These are phyloP conservation scores for Scleromitrula shiraiana DNA, from an alignment of 2,329 filamentous ascomycete genomes.

Conservation along the genomic window DNA sequence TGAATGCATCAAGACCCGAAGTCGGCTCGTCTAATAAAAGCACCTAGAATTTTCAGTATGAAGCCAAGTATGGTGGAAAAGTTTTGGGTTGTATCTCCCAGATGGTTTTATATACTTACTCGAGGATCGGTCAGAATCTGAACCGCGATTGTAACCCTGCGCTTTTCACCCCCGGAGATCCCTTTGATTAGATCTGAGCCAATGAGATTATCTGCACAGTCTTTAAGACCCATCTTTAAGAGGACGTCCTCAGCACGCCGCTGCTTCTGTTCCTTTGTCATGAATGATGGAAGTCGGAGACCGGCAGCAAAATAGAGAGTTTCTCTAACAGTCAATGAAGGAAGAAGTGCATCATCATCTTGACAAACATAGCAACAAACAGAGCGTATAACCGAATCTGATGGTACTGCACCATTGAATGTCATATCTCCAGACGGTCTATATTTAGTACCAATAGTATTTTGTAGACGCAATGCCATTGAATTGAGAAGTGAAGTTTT, in stretches of 20 bases:
- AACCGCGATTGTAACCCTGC: constrained; percentile 68
- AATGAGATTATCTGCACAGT: constrained; percentile 68
- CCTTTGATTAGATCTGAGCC: constrained; percentile 67
- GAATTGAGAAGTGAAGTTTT: constrained; percentile 69
- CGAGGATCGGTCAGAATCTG: constrained; percentile 70
- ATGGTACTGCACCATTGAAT: constrained; percentile 63
- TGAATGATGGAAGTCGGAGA: constrained; percentile 60
- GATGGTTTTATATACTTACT: constrained; percentile 65
- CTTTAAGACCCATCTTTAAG: constrained; percentile 67
- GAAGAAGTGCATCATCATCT: constrained; percentile 67
- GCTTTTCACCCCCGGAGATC: constrained; percentile 72
- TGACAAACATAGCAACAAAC: constrained; percentile 72
- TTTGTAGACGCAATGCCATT: constrained; percentile 60
- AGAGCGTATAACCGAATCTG: constrained; percentile 59
- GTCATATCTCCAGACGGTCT: constrained; percentile 52
- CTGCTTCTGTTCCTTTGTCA: constrained; percentile 60
- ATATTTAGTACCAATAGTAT: constrained; percentile 55
- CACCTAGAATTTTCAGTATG: constrained; percentile 31
- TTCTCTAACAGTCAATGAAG: constrained; percentile 68
- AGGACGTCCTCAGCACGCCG: constrained; percentile 63
- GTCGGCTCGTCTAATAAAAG: constrained; percentile 70
- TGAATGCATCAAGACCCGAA: constrained; percentile 70
- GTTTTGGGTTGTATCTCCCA: not conserved
- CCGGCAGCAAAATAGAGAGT: constrained; percentile 65
- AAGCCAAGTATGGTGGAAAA: not conserved